Evolutionary conservation across 2,329 filamentous ascomycete species (phyloP).

Genomic region (Phoma herbarum): DNA sequence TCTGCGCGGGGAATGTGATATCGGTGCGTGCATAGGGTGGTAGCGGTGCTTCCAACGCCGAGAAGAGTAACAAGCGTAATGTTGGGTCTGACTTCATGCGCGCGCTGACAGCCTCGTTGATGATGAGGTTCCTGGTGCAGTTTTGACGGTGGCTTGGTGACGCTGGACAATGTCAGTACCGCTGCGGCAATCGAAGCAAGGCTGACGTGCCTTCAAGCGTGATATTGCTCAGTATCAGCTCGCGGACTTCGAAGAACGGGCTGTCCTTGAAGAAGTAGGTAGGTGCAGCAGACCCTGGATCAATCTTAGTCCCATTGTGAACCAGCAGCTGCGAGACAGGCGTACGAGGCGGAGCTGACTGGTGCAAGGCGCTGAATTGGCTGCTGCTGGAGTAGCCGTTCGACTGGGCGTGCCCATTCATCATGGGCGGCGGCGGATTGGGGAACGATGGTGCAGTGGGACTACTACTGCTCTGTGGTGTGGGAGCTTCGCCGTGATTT

Average conservation of each 20-base stretch:
- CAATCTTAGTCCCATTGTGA: constrained; percentile 21
- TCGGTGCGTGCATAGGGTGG: constrained; percentile 60
- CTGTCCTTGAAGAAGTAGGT: constrained; percentile 73
- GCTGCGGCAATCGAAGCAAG: constrained; percentile 21
- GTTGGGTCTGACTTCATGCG: constrained; percentile 68
- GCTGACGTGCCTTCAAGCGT: constrained; percentile 77
- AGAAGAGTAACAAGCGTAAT: constrained; percentile 83
- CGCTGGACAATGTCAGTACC: constrained; percentile 52
- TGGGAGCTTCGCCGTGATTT: constrained; percentile 52
- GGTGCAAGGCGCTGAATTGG: constrained; percentile 20
- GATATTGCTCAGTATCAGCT: constrained; percentile 70
- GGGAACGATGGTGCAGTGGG: constrained; percentile 30
- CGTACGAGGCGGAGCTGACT: constrained; percentile 29
- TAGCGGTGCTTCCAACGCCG: constrained; percentile 66
- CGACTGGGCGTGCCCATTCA: constrained; percentile 34
- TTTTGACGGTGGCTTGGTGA: constrained; percentile 68
- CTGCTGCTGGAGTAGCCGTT: constrained; percentile 26
- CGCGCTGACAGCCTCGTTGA: constrained; percentile 63
- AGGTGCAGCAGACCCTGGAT: constrained; percentile 42
- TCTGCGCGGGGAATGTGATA: constrained; percentile 88
- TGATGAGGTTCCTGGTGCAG: constrained; percentile 65
- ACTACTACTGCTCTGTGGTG: constrained; percentile 30
- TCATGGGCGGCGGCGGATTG: constrained; percentile 28
- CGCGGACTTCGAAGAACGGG: constrained; percentile 81
- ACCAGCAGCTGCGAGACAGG: neutral